Conservation (phyloP, 139 green algal genomes). For the Chlorella sorokiniana region DNA sequence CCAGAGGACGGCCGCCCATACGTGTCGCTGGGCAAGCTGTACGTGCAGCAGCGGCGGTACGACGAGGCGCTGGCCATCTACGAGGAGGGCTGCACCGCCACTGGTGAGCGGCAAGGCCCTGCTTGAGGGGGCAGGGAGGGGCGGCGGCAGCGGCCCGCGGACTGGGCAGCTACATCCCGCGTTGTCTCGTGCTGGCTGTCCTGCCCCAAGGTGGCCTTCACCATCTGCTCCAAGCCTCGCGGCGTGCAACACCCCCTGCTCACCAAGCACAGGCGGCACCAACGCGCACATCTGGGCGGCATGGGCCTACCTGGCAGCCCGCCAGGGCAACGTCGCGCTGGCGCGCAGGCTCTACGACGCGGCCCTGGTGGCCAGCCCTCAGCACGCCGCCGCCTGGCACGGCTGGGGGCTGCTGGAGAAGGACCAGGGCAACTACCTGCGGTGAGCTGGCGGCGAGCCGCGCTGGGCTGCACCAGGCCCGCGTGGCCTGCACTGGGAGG, state of each 20-base stretch:
- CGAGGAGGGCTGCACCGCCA: slow-evolving; percentile 80
- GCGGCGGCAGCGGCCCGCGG: too few species aligned
- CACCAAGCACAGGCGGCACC: slow-evolving; percentile 59
- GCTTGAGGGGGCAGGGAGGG: too few species aligned
- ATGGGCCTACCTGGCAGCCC: slow-evolving; percentile 88
- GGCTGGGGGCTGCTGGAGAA: slow-evolving; percentile 97
- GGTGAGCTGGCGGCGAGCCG: background rate
- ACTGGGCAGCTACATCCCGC: too few species aligned
- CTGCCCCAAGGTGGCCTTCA: too few species aligned
- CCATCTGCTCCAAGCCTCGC: background rate
- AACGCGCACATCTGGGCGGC: slow-evolving; percentile 94
- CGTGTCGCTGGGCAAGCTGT: slow-evolving; percentile 86
- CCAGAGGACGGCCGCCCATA: slow-evolving; percentile 88
- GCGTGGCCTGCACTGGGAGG: too few species aligned
- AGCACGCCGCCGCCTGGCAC: slow-evolving; percentile 94
- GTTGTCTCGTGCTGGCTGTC: too few species aligned
- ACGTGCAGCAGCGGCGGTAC: slow-evolving; percentile 70
- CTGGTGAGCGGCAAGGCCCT: slow-evolving; percentile 48
- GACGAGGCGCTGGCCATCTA: slow-evolving; percentile 90
- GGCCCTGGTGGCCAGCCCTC: slow-evolving; percentile 80
- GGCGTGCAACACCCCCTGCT: too few species aligned
- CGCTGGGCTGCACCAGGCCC: too few species aligned
- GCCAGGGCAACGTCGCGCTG: slow-evolving; percentile 61
- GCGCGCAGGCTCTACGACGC: slow-evolving; percentile 94
- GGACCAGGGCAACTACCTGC: slow-evolving; percentile 80